Percentiles rank a stretch among this genome's conserved stretches.
These are phyloP conservation scores for Medicago ruthenica DNA, from an alignment of 306 rosid species.

Conservation along the genomic window DNA sequence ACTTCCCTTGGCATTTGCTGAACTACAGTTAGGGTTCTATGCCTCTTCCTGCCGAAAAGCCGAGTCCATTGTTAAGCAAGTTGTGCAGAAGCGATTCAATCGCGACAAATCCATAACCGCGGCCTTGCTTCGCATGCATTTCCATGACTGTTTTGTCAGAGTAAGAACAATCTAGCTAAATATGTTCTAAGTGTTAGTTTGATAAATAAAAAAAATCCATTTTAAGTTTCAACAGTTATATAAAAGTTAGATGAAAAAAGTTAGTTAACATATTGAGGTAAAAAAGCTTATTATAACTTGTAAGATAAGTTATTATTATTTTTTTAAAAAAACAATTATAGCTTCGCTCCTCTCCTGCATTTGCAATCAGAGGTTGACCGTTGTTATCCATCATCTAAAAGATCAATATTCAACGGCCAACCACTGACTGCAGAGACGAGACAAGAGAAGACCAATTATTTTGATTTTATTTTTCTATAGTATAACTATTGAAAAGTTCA, in stretches of 20 bases:
- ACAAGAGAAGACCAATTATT: background rate
- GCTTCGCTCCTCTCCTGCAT: background rate
- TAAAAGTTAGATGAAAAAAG: background rate
- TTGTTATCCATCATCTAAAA: background rate
- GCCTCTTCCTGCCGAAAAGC: constrained; percentile 48
- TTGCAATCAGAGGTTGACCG: background rate
- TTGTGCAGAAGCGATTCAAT: constrained; percentile 47
- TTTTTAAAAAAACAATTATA: background rate
- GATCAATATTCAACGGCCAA: background rate
- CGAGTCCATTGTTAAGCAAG: constrained; percentile 49
- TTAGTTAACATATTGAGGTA: background rate
- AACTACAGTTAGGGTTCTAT: constrained; percentile 42
- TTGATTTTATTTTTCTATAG: background rate
- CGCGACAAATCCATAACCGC: constrained; percentile 52
- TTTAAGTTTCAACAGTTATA: background rate
- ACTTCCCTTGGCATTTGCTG: constrained; percentile 37
- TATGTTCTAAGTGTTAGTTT: background rate
- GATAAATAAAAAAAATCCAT: background rate
- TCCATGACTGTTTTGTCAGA: constrained; percentile 65
- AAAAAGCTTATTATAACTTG: background rate
- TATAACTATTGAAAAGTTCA: background rate
- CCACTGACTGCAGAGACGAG: too few relatives aligned
- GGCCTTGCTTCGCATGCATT: constrained; percentile 64
- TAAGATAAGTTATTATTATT: background rate
- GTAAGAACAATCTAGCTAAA: constrained; percentile 39